Evolutionary conservation across 345 rosid species (phyloP), one percentile per base, ranked within the genome.

Genomic region (Melastoma malabathricum): DNA sequence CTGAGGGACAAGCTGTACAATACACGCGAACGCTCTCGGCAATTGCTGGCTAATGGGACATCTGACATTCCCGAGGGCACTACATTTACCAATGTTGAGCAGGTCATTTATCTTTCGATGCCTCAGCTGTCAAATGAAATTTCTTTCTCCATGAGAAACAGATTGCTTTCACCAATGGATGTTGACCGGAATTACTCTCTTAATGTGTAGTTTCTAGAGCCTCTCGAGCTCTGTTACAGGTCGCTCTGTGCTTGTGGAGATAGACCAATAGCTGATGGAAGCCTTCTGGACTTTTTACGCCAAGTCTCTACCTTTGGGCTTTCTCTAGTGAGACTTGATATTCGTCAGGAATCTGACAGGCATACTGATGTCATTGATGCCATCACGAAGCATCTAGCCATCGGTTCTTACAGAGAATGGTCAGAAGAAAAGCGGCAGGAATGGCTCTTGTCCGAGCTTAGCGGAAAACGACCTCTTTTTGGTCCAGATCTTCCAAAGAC

Each of bases 261-360:
- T 70, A 80, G 78, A 46, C 69, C 95, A 54, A 84, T 92, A 50
- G 98, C 98, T 25, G 98, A 92, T 59, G 98, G 98, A 52, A 87
- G 93, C 81, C 81, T 92, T 14, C 94, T 92, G 16, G 98, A 92
- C 68, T 92, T 92, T 81, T 61, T 92, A 57, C 75, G 97, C 19
- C 95, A 92, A 75, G 98, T 84, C 48, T 92, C 98, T 0, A 92
- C 98, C 44, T 92, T 92, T 60, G 98, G 98, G 19, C 98, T 92
- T 50, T 79, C 93, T 7, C 82, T 92, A 25, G 98, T 92, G 17
- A 81, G 95, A 63, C 93, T 92, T 9, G 98, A 92, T 59, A 82
- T 92, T 50, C 73, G 97, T 27, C 98, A 92, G 66, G 98, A 92
- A 62, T 87, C 98, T 13, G 96, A 87, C 10, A 64, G 97, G 62